Evolutionary conservation across 805 yeast genomes (phyloP).

Genomic region (Hemisphaericaspora nanyangensis): DNA sequence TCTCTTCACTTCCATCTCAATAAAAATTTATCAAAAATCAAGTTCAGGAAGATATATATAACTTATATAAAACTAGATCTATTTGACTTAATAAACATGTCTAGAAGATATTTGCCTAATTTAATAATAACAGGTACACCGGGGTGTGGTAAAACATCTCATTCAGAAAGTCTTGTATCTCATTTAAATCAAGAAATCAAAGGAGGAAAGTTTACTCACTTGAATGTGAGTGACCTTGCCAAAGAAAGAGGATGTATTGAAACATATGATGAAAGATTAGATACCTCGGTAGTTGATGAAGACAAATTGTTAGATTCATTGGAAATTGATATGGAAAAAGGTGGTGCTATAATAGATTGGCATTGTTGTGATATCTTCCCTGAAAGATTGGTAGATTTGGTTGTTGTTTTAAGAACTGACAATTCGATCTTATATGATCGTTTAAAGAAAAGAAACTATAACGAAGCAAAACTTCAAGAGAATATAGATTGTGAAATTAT

Average conservation of each 20-base stretch:
- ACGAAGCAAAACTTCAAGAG: constrained; percentile 79
- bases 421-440: constrained; percentile 72
- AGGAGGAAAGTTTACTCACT: constrained; percentile 39
- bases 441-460: constrained; percentile 70
- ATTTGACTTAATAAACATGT: constrained; percentile 13
- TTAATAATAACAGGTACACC: constrained; percentile 95
- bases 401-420: constrained; percentile 80
- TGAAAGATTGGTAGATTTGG: constrained; percentile 86
- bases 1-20: too few relatives aligned
- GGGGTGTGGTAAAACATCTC: constrained; percentile 83
- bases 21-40: too few relatives aligned
- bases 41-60: too few relatives aligned
- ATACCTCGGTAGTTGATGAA: constrained; percentile 87
- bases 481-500: constrained; percentile 95
- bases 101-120: constrained; percentile 53
- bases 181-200: constrained; percentile 35
- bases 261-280: constrained; percentile 81
- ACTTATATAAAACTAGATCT: too few relatives aligned
- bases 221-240: constrained; percentile 79
- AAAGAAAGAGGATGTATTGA: constrained; percentile 71
- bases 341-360: constrained; percentile 95
- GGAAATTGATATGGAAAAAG: constrained; percentile 73
- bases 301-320: constrained; percentile 79
- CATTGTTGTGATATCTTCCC: constrained; percentile 96
- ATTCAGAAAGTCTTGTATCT: constrained; percentile 54